These are phyloP conservation scores for Hyaloscypha hepaticicola DNA, from an alignment of 495 filamentous ascomycete species.

Conservation along the genomic window DNA sequence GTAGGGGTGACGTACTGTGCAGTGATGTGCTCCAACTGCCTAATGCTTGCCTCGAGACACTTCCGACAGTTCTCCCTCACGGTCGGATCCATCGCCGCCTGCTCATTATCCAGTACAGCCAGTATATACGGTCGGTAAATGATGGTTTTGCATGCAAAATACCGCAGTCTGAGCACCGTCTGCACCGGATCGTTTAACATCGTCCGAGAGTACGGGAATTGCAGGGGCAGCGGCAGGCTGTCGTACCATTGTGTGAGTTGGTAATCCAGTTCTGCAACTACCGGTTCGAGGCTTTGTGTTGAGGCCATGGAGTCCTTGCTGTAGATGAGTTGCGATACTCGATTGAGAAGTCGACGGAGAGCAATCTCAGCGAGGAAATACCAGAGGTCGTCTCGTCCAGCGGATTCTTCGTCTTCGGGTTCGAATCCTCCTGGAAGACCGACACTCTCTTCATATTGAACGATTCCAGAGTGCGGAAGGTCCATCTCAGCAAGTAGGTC, in stretches of 20 bases:
- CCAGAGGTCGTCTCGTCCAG: conserved; percentile 75
- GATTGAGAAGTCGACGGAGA: conserved; percentile 70
- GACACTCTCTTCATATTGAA: conserved; percentile 77
- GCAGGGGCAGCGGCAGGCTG: conserved; percentile 66
- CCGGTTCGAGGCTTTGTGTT: conserved; percentile 67
- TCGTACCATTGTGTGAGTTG: conserved; percentile 85
- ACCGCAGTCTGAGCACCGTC: conserved; percentile 74
- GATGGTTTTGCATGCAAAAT: conserved; percentile 81
- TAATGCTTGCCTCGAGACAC: conserved; percentile 77
- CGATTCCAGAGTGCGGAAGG: conserved; percentile 77
- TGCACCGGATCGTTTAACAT: conserved; percentile 71
- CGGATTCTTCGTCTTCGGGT: conserved; percentile 56
- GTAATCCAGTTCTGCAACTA: conserved; percentile 77
- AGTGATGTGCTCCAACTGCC: conserved; percentile 75
- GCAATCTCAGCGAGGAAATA: conserved; percentile 84
- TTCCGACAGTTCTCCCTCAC: conserved; percentile 77
- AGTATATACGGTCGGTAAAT: conserved; percentile 83
- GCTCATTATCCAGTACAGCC: conserved; percentile 75
- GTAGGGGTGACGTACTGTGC: conserved; percentile 58
- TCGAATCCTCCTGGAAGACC: conserved; percentile 73
- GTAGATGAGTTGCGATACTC: conserved; percentile 79
- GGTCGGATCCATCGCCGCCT: conserved; percentile 61
- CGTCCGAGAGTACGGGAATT: conserved; percentile 67
- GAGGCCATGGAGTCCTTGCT: conserved; percentile 68
- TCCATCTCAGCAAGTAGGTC: conserved; percentile 79